phyloP scores from a whole-genome alignment of 495 filamentous ascomycete genomes.

The Penicillium ochrochloron region DNA sequence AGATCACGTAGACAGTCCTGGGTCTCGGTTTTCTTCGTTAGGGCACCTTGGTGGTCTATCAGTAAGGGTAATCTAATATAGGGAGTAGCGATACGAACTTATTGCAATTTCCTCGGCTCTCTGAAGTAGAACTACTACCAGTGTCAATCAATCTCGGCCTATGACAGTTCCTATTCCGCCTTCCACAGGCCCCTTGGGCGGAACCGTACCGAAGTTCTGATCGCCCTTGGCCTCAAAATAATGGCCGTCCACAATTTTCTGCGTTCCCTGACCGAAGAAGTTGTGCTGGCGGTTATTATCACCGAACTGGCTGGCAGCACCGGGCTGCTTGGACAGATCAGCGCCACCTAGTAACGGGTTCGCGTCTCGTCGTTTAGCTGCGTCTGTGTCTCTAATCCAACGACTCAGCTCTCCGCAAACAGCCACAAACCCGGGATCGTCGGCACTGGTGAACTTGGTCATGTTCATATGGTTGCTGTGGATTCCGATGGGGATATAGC shows the following conservation, averaged over 20 bases:
- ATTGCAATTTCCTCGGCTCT: too few species aligned
- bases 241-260: not conserved
- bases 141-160: too few species aligned
- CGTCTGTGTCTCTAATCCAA: not conserved
- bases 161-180: too few species aligned
- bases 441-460: constrained; percentile 3
- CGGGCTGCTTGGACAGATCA: too few species aligned
- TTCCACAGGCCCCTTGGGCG: not conserved
- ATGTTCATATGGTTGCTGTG: constrained; percentile 14
- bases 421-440: constrained; percentile 10
- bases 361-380: not conserved
- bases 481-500: constrained; percentile 4
- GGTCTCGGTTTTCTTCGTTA: too few species aligned
- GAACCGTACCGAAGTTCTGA: not conserved
- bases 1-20: too few species aligned
- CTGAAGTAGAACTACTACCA: too few species aligned
- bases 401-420: not conserved
- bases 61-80: too few species aligned
- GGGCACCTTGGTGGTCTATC: too few species aligned
- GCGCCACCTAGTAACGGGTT: constrained; percentile 1
- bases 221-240: not conserved
- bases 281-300: constrained; percentile 3
- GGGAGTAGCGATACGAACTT: too few species aligned
- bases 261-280: not conserved
- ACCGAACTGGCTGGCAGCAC: not conserved